phyloP scores from a whole-genome alignment of 441 rosid species.

The Flueggea neowawraea region DNA sequence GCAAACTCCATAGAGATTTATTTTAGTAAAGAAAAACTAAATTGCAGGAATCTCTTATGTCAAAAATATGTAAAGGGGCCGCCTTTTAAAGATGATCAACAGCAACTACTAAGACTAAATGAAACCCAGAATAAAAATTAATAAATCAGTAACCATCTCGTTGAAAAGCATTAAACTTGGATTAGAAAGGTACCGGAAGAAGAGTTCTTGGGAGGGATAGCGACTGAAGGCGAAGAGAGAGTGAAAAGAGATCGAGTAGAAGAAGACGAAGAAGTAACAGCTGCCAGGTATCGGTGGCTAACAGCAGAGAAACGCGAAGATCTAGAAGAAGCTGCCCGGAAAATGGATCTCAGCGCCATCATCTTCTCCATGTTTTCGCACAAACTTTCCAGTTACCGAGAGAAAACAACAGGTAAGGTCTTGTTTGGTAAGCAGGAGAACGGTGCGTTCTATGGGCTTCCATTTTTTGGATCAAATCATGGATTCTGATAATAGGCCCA shows the following conservation, averaged over 20 bases:
- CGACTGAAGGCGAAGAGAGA: constrained; percentile 26
- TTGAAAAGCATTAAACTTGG: not conserved
- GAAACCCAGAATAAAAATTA: not conserved
- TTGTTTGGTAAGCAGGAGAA: too few relatives aligned
- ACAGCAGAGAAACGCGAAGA: constrained; percentile 34
- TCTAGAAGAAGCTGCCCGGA: constrained; percentile 41
- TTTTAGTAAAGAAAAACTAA: too few relatives aligned
- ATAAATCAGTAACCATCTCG: not conserved
- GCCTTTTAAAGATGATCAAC: too few relatives aligned
- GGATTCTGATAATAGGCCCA: too few relatives aligned
- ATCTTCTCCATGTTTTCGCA: constrained; percentile 38
- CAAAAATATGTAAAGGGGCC: too few relatives aligned
- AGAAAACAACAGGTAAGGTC: too few relatives aligned
- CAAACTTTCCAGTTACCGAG: too few relatives aligned
- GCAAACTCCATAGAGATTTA: too few relatives aligned
- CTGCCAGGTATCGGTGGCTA: constrained; percentile 17
- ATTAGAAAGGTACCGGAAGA: constrained; percentile 29
- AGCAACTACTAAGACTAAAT: too few relatives aligned
- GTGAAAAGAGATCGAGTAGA: constrained; percentile 38
- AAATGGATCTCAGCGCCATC: constrained; percentile 47
- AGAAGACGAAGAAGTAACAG: constrained; percentile 19
- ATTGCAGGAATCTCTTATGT: too few relatives aligned
- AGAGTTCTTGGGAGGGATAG: constrained; percentile 26
- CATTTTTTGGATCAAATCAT: too few relatives aligned
- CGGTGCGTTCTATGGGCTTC: too few relatives aligned